Percentiles rank a stretch among this genome's conserved stretches.
phyloP scores from a whole-genome alignment of 1,284 basidiomycete genomes.

The Sporisorium graminicola region DNA sequence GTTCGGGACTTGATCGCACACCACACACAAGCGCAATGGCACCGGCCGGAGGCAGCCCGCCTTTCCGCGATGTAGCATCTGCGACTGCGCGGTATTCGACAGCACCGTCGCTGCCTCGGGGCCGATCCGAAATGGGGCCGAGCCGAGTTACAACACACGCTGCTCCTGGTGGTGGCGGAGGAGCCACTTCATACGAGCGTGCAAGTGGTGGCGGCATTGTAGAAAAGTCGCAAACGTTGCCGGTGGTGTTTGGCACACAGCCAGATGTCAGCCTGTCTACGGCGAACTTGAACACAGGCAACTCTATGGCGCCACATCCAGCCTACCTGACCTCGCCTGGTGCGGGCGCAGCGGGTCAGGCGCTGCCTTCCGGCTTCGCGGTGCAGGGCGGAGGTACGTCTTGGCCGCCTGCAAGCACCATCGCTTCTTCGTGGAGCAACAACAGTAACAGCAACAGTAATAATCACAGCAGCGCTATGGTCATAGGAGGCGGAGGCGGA shows the following conservation, averaged over 20 bases:
- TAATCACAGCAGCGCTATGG: background rate
- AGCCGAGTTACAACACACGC: background rate
- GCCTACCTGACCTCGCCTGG: constrained; percentile 36
- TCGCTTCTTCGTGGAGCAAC: constrained; percentile 29
- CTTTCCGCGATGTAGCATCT: constrained; percentile 25
- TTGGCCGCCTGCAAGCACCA: background rate
- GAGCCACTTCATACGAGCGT: constrained; percentile 33
- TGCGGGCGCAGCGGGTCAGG: background rate
- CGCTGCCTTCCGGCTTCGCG: background rate
- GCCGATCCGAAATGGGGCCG: constrained; percentile 21
- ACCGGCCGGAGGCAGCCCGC: constrained; percentile 15
- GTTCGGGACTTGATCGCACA: background rate
- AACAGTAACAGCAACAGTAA: constrained; percentile 8
- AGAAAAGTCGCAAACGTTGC: constrained; percentile 7
- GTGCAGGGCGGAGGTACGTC: background rate
- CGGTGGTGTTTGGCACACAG: constrained; percentile 2
- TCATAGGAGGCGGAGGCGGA: background rate
- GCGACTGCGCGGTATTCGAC: constrained; percentile 25
- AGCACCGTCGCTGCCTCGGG: constrained; percentile 26
- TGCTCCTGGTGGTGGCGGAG: background rate
- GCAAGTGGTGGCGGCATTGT: background rate
- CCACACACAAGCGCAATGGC: background rate
- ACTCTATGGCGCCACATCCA: constrained; percentile 30
- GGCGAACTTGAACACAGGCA: background rate
- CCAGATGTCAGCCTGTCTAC: background rate